Base-by-base conservation (phyloP, 192 early-diverging fungal genomes). In the Helicostylum pulchrum region DNA sequence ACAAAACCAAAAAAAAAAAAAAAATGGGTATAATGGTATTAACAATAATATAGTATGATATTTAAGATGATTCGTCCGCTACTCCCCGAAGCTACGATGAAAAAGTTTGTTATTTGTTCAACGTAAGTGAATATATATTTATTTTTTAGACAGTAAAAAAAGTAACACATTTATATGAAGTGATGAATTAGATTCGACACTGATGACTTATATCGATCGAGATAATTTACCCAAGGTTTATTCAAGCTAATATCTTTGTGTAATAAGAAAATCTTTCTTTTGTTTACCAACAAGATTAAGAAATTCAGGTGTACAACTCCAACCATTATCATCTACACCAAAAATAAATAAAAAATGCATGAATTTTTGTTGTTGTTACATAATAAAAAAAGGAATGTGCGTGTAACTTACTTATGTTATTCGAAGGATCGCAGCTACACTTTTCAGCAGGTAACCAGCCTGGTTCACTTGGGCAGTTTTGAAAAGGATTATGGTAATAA, bases 401-500 rank as follows among this genome's bases (percentile, higher is more conserved):
- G 8, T 1, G 3, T 47, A 4, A 30, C 31, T 15, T 2, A 14
- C 17, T 51, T 15, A 61, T 26, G n/a, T 12, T 32, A n/a, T 6
- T 21, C 17, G 17, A 14, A 5, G 83, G 81, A 54, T 85, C 61
- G 49, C 85, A 82, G 47, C 74, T 71, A 51, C 85, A 85, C 49
- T 80, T 83, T 45, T 78, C 70, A 21, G 65, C 63, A 9, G 85
- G 80, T 8, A 69, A 63, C 50, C 77, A 59, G 3, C 61, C 60
- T 7, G 69, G 68, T 42, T 88, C 83, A 26, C 78, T 78, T 2
- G 83, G 81, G 63, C 87, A 88, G 47, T 83, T 80, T 14, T 31
- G 39, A 34, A 84, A 87, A n/a, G 83, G 83, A 12, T 75, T 72
- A 47, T 93, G 90, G 39, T 67, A 75, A 61, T 90, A 90, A 15